phyloP scores from a whole-genome alignment of 768 basidiomycete genomes.

The Gelatoporia subvermispora region DNA sequence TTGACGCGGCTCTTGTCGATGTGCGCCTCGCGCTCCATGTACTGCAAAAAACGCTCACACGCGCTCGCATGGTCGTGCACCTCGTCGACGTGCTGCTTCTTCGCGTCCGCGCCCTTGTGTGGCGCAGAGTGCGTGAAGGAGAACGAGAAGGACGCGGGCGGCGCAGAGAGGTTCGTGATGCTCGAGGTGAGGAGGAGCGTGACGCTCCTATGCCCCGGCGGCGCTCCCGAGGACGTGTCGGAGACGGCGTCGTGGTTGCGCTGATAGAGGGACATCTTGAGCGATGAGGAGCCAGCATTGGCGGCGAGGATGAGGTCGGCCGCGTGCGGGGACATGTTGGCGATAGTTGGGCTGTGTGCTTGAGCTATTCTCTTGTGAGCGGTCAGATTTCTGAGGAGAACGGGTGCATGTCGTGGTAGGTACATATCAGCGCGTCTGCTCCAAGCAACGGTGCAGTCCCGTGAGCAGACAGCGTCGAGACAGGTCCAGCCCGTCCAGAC shows the following conservation, averaged over 20 bases:
- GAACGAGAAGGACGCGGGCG: slow-evolving; percentile 44
- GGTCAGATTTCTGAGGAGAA: no score
- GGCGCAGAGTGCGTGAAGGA: slow-evolving; percentile 31
- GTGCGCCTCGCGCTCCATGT: slow-evolving; percentile 36
- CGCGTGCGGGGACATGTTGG: slow-evolving; percentile 2
- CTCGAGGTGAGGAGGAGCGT: slow-evolving; percentile 45
- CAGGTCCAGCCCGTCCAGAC: no score
- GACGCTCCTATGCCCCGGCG: slow-evolving; percentile 18
- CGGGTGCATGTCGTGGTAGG: no score
- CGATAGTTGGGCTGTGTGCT: no score
- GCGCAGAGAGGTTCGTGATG: slow-evolving; percentile 53
- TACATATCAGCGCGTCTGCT: no score
- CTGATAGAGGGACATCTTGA: slow-evolving; percentile 72
- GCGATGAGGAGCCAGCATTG: slow-evolving; percentile 82
- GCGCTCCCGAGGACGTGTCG: slow-evolving; percentile 5
- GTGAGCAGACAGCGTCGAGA: no score
- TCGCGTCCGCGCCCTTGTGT: slow-evolving; percentile 28
- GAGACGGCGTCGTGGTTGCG: slow-evolving; percentile 19
- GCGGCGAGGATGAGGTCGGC: slow-evolving; percentile 55
- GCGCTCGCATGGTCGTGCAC: slow-evolving; percentile 59
- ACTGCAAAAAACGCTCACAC: slow-evolving; percentile 54
- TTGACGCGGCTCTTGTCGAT: slow-evolving; percentile 41
- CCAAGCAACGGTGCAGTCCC: no score
- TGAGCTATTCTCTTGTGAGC: no score
- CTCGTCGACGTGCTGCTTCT: slow-evolving; percentile 32